These are phyloP conservation scores for Leishmania major DNA, from an alignment of 208 protist species.

Conservation along the genomic window DNA sequence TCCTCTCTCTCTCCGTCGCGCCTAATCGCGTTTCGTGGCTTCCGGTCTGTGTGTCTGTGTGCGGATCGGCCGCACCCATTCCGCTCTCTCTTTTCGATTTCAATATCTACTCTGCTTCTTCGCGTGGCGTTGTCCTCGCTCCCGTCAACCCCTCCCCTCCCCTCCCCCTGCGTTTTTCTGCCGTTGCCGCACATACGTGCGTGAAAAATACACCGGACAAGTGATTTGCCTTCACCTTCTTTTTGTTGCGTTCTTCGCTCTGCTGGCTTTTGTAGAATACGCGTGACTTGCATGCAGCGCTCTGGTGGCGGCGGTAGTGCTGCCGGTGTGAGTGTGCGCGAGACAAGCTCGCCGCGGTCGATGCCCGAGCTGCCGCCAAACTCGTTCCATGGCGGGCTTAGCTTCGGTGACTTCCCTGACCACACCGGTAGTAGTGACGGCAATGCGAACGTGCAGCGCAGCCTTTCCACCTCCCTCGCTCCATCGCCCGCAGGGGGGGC, in stretches of 20 bases:
- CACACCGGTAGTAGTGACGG: neutral
- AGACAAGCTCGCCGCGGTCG: constrained; percentile 4
- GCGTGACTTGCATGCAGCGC: neutral
- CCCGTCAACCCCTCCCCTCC: neutral
- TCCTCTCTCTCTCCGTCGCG: neutral
- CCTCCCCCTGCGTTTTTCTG: neutral
- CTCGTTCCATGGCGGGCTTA: neutral
- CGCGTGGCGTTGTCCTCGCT: neutral
- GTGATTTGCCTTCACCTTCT: neutral
- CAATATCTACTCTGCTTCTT: neutral
- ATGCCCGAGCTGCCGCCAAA: neutral
- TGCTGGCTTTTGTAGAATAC: neutral
- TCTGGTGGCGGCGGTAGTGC: neutral
- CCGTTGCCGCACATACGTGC: too few relatives aligned
- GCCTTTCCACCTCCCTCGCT: neutral
- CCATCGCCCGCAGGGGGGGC: neutral
- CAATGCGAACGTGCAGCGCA: neutral
- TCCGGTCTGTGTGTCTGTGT: neutral
- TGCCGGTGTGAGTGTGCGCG: neutral
- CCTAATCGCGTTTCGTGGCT: neutral
- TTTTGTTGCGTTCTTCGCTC: neutral
- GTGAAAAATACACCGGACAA: neutral
- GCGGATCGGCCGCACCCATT: neutral
- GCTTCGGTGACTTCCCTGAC: neutral
- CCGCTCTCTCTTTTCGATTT: neutral